These are phyloP conservation scores for Phialocephala subalpina DNA, from an alignment of 2,329 filamentous ascomycete species.

Conservation along the genomic window DNA sequence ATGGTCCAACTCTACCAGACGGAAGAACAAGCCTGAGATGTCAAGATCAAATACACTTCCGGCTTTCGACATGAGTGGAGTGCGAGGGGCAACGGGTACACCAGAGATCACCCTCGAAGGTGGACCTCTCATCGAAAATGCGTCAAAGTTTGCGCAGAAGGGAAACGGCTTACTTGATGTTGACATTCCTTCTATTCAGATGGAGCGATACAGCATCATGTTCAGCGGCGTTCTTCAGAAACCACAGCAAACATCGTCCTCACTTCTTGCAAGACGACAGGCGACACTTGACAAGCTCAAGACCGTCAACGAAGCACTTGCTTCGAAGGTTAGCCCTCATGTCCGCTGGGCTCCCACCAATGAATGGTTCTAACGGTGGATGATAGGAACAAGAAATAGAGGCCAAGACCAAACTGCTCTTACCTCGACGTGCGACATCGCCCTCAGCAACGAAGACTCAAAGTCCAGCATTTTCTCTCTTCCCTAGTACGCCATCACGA, in stretches of 20 bases:
- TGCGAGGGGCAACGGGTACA: constrained; percentile 22
- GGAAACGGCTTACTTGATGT: constrained; percentile 67
- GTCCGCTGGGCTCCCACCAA: constrained; percentile 21
- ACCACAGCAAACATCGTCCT: constrained; percentile 33
- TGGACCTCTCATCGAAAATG: constrained; percentile 22
- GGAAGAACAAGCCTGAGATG: constrained; percentile 37
- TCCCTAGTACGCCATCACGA: constrained; percentile 39
- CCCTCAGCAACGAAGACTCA: constrained; percentile 49
- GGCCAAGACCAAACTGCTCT: constrained; percentile 33
- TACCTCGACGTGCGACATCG: constrained; percentile 57
- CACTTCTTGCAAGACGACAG: constrained; percentile 63
- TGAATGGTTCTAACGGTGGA: constrained; percentile 30
- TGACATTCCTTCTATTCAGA: constrained; percentile 78
- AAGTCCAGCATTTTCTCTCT: constrained; percentile 56
- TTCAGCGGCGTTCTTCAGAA: constrained; percentile 76
- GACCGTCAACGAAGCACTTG: constrained; percentile 56
- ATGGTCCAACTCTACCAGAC: constrained; percentile 36
- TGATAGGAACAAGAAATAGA: constrained; percentile 48
- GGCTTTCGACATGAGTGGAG: constrained; percentile 28
- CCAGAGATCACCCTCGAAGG: constrained; percentile 38
- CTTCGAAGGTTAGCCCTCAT: constrained; percentile 44
- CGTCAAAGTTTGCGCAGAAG: constrained; percentile 10
- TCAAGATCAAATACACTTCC: constrained; percentile 41
- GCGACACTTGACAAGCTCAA: constrained; percentile 66
- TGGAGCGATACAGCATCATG: constrained; percentile 96